Evolutionary conservation across 805 yeast genomes (phyloP).

Genomic region (Saturnispora quitensis): DNA sequence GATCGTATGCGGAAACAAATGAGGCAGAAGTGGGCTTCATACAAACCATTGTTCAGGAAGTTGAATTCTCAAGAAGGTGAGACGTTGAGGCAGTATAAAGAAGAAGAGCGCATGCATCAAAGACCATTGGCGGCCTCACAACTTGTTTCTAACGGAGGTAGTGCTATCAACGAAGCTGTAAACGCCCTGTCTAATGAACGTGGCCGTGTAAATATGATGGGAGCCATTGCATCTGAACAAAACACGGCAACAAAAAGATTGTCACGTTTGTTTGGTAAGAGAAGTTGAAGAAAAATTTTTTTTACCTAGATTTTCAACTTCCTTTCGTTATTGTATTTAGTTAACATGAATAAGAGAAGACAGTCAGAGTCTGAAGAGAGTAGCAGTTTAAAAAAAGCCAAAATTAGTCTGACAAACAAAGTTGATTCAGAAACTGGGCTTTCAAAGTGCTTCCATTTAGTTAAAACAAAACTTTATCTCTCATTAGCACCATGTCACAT

Average conservation of each 20-base stretch:
- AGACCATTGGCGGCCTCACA: slow-evolving; percentile 3
- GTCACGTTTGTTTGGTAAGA: slow-evolving; percentile 6
- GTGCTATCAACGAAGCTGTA: slow-evolving; percentile 3
- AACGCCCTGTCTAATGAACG: not conserved
- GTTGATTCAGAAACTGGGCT: slow-evolving; percentile 30
- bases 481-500: slow-evolving; percentile 82
- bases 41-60: slow-evolving; percentile 25
- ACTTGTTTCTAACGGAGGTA: slow-evolving; percentile 1
- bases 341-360: slow-evolving; percentile 2
- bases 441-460: slow-evolving; percentile 61
- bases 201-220: slow-evolving; percentile 28
- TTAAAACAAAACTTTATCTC: slow-evolving; percentile 57
- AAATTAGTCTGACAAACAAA: slow-evolving; percentile 11
- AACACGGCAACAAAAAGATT: slow-evolving; percentile 9
- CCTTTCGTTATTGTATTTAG: not conserved
- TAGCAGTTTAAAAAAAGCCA: not conserved
- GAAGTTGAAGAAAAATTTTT: not conserved
- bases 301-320: not conserved
- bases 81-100: slow-evolving; percentile 25
- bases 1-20: slow-evolving; percentile 28
- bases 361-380: not conserved
- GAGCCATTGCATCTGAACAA: slow-evolving; percentile 9
- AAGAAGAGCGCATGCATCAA: slow-evolving; percentile 13
- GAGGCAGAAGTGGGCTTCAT: slow-evolving; percentile 28
- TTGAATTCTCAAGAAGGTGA: slow-evolving; percentile 30